Base-by-base conservation (phyloP, 345 rosid genomes). In the Melaleuca alternifolia region DNA sequence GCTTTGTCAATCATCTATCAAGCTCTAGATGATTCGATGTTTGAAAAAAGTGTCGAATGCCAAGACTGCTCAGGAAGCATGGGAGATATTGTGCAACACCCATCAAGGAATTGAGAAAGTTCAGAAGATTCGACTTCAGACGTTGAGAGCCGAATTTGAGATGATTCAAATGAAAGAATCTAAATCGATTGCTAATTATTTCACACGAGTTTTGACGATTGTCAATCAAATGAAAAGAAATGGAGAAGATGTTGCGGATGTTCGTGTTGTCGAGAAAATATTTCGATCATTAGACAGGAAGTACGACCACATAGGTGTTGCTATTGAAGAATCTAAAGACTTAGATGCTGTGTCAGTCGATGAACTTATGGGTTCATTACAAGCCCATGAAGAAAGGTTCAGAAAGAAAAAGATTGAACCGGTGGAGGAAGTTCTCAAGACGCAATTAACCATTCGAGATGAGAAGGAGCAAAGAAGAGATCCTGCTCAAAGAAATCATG, bases 311-410 rank as follows among this genome's bases (percentile, higher is more conserved):
- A 57, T 89, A 3, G 85, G 83, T 0, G 44, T 65, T 16, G 82
- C 84, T 1, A 87, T 87, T 37, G 82, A 86, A 48, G 87, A 89
- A 20, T 84, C 83, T 15, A 87, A 84, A 76, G 84, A 87, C 50
- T 3, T 88, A 7, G 79, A 48, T 1, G 11, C 37, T 10, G 84
- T 59, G 44, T 50, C 53, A 0, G 30, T 61, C 5, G 61, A 87
- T 75, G 18, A 88, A 57, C 84, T 87, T 5, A 3, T 79, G 51
- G 86, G 87, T 3, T 85, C 86, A 6, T 71, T 87, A 4, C 44
- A 84, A 85, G 89, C 83, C 7, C 50, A 87, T 71, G 89, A 89
- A 6, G 30, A 85, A 6, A n/a, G 33, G 5, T 4, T 85, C 18
- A 53, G 23, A 11, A 57, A 44, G 3, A 88, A 51, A 20, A 6